Evolutionary conservation across 108 stramenopile genomes (phyloP).

Genomic region (Nitzschia palea): DNA sequence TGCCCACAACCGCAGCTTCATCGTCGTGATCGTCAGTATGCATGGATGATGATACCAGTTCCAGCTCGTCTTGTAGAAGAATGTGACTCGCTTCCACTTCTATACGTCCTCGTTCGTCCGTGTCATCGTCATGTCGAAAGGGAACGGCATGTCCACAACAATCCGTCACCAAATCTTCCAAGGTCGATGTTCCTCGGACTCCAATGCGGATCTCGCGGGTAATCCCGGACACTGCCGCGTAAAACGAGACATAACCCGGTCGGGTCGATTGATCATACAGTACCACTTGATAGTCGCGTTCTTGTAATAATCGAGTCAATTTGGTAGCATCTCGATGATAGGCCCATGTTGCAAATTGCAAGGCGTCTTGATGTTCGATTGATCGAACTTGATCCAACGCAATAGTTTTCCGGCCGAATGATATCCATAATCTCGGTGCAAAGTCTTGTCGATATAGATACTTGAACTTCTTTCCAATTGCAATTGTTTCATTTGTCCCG

Average conservation of each 20-base stretch:
- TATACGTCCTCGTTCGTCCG: slow-evolving; percentile 20
- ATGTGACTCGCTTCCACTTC: slow-evolving; percentile 36
- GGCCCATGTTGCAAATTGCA: slow-evolving; percentile 55
- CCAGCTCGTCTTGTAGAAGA: too few species aligned
- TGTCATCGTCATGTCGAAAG: slow-evolving; percentile 4
- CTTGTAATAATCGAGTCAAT: slow-evolving; percentile 16
- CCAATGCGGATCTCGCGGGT: slow-evolving; percentile 50
- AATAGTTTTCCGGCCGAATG: slow-evolving; percentile 16
- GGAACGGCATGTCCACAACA: slow-evolving; percentile 57
- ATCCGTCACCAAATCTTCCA: slow-evolving; percentile 77
- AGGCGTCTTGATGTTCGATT: slow-evolving; percentile 11
- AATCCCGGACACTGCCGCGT: slow-evolving; percentile 49
- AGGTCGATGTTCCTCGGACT: slow-evolving; percentile 68
- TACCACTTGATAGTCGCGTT: slow-evolving; percentile 17
- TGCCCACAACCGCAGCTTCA: slow-evolving; percentile 27
- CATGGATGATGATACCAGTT: too few species aligned
- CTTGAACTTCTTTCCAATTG: slow-evolving; percentile 7
- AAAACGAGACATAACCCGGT: slow-evolving; percentile 68
- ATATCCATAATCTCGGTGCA: slow-evolving; percentile 17
- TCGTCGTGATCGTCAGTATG: background rate
- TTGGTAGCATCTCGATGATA: slow-evolving; percentile 54
- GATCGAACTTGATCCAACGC: background rate
- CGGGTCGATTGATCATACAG: slow-evolving; percentile 36
- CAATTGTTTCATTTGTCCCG: slow-evolving; percentile 28
- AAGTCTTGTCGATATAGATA: background rate